Evolutionary conservation across 129 eudicot genomes (phyloP).

Genomic region (Chrysanthemum seticuspe): DNA sequence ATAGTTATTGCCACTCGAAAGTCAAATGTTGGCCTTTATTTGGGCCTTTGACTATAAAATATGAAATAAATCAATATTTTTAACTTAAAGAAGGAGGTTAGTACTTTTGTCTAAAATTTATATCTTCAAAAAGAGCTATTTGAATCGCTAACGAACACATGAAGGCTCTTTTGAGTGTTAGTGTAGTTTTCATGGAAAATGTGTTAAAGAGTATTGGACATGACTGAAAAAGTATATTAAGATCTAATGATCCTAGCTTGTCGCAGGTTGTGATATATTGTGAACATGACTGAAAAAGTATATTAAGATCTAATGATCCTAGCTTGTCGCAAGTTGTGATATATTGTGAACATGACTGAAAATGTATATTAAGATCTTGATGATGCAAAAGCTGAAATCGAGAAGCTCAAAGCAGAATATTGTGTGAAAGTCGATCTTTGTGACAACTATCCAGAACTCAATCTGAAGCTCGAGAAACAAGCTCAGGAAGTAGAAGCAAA

Average conservation of each 20-base stretch:
- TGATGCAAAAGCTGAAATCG: slow-evolving; percentile 70
- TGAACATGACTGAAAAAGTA: slow-evolving; percentile 23
- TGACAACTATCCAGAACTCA: slow-evolving; percentile 48
- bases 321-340: slow-evolving; percentile 25
- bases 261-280: slow-evolving; percentile 31
- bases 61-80: not conserved
- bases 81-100: not conserved
- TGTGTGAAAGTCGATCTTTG: slow-evolving; percentile 41
- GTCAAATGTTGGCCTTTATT: slow-evolving; percentile 1
- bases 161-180: not conserved
- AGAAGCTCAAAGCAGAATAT: slow-evolving; percentile 51
- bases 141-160: not conserved
- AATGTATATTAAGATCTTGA: slow-evolving; percentile 64
- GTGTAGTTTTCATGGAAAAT: not conserved
- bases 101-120: not conserved
- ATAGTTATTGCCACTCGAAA: not conserved
- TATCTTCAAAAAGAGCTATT: not conserved
- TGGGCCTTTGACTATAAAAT: not conserved
- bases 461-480: slow-evolving; percentile 51
- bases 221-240: too few relatives aligned
- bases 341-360: slow-evolving; percentile 44
- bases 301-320: not conserved
- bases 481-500: slow-evolving; percentile 41
- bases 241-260: not conserved
- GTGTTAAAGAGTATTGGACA: not conserved